Evolutionary conservation across 2,329 filamentous ascomycete genomes (phyloP).

Genomic region (Epichloe sibirici): DNA sequence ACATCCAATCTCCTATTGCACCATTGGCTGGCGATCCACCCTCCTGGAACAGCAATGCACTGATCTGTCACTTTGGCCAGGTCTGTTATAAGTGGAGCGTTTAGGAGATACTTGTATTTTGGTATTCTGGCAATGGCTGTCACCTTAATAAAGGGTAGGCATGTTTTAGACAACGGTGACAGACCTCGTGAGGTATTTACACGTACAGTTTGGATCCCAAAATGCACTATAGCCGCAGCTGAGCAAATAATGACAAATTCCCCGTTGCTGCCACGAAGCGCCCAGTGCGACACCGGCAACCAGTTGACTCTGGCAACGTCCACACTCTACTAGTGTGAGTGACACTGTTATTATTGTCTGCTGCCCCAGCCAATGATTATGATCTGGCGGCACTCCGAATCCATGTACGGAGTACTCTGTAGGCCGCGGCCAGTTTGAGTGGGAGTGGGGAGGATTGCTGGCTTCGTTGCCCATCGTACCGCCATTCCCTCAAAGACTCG

Average conservation of each 20-base stretch:
- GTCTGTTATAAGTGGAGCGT: not conserved
- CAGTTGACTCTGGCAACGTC: not conserved
- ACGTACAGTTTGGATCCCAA: not conserved
- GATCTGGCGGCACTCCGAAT: constrained; percentile 2
- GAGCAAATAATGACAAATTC: too few species aligned
- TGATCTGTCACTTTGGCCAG: not conserved
- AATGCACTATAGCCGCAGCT: too few species aligned
- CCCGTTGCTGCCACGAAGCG: not conserved
- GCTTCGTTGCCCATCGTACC: constrained; percentile 5
- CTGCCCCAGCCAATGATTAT: not conserved
- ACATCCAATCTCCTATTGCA: not conserved
- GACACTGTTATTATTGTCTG: not conserved
- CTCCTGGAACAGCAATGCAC: constrained; percentile 1
- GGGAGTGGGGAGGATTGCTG: constrained; percentile 1
- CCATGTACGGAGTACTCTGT: not conserved
- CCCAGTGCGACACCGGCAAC: not conserved
- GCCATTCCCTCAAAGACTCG: constrained; percentile 1
- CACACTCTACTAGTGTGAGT: not conserved
- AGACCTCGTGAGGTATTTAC: not conserved
- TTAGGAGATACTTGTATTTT: not conserved
- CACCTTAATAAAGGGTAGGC: too few species aligned
- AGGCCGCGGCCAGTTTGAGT: not conserved
- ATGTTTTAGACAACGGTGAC: not conserved
- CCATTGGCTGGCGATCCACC: not conserved
- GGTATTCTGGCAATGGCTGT: not conserved